Evolutionary conservation across 805 yeast genomes (phyloP).

Genomic region (Myxozyma sirexii): DNA sequence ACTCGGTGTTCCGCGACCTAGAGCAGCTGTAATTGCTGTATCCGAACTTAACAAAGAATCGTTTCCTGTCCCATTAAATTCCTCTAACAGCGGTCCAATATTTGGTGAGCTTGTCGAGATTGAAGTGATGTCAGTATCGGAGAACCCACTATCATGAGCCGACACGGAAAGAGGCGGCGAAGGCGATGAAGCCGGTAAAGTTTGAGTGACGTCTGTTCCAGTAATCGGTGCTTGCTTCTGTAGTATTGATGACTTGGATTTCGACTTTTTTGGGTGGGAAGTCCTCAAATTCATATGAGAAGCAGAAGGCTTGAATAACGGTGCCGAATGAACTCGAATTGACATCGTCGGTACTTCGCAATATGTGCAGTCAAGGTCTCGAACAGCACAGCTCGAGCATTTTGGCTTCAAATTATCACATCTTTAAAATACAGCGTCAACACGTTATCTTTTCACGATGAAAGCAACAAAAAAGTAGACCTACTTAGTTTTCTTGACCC

Average conservation of each 20-base stretch:
- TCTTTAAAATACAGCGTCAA: no score
- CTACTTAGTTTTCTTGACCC: slow-evolving; percentile 7
- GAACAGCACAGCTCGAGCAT: background rate
- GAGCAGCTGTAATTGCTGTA: background rate
- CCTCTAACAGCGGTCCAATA: background rate
- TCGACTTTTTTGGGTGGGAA: no score
- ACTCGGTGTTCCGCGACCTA: background rate
- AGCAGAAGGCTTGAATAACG: background rate
- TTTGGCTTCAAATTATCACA: slow-evolving; percentile 5
- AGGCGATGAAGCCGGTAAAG: background rate
- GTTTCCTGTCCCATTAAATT: background rate
- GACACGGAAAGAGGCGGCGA: background rate
- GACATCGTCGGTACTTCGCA: background rate
- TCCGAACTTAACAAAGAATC: background rate
- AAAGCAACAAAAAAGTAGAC: background rate
- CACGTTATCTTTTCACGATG: background rate
- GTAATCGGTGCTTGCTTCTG: no score
- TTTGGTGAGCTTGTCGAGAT: background rate
- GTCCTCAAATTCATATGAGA: background rate
- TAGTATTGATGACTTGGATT: background rate
- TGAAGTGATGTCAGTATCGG: background rate
- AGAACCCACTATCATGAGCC: background rate
- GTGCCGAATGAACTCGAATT: background rate
- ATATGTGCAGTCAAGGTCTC: background rate
- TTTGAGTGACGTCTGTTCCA: no score